Evolutionary conservation across 2,329 filamentous ascomycete species (phyloP).

Genomic region (Cadophora sp.): DNA sequence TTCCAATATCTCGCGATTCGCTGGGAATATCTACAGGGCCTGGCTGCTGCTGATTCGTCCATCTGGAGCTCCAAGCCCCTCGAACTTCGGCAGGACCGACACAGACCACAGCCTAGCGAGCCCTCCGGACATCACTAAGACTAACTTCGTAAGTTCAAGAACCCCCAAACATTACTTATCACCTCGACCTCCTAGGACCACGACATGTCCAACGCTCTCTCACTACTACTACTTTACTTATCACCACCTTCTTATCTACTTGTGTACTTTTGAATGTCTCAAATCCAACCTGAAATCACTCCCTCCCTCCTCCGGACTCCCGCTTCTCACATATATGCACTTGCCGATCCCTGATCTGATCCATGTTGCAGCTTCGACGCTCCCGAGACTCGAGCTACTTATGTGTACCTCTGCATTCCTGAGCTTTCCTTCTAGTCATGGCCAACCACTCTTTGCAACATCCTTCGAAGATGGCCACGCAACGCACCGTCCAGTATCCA

Average conservation of each 20-base stretch:
- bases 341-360: conserved; percentile 14
- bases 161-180: conserved; percentile 21
- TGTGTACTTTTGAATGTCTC: conserved; percentile 3
- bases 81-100: conserved; percentile 35
- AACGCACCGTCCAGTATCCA: conserved; percentile 11
- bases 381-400: conserved; percentile 10
- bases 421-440: neutral
- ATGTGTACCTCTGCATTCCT: conserved; percentile 2
- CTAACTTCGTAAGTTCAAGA: conserved; percentile 19
- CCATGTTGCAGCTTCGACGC: conserved; percentile 8
- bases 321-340: conserved; percentile 9
- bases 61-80: conserved; percentile 22
- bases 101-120: conserved; percentile 27
- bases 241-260: too few relatives aligned
- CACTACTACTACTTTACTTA: neutral
- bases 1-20: conserved; percentile 10
- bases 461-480: conserved; percentile 6
- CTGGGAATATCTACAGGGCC: conserved; percentile 18
- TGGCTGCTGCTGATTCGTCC: conserved; percentile 15
- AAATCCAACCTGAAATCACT: neutral
- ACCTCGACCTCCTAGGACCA: neutral
- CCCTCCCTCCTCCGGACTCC: neutral
- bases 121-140: too few relatives aligned
- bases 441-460: conserved; percentile 16
- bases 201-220: conserved; percentile 8